Percentiles rank a stretch among this genome's conserved stretches.
phyloP scores from a whole-genome alignment of 179 eudicot species.

The Heliamphora pulchella region DNA sequence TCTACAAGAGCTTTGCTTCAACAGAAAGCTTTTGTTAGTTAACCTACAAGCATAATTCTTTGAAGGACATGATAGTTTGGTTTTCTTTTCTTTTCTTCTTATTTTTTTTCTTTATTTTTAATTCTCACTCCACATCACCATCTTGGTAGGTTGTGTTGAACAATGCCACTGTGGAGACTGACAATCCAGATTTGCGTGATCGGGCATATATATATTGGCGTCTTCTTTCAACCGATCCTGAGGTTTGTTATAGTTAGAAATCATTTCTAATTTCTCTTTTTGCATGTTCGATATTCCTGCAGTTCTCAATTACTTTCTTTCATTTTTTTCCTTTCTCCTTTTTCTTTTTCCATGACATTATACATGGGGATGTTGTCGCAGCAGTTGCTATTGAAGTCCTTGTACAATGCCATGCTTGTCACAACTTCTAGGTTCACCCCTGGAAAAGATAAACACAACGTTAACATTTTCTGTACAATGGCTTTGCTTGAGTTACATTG shows the following conservation, averaged over 20 bases:
- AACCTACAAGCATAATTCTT: too few species aligned
- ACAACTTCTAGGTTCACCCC: not conserved
- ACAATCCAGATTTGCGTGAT: slow-evolving; percentile 96
- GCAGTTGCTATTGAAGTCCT: not conserved
- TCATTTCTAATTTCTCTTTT: not conserved
- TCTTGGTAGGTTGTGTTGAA: slow-evolving; percentile 79
- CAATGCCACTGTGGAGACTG: slow-evolving; percentile 98
- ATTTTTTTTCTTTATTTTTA: not conserved
- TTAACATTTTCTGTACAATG: not conserved
- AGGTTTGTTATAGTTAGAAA: slow-evolving; percentile 39
- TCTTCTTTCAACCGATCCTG: slow-evolving; percentile 98
- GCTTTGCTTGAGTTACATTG: not conserved
- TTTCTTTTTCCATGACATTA: not conserved
- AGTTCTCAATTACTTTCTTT: not conserved
- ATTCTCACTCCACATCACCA: slow-evolving; percentile 7
- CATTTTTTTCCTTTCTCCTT: not conserved
- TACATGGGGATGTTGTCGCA: not conserved
- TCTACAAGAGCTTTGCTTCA: too few species aligned
- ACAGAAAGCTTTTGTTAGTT: too few species aligned
- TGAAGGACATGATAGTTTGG: too few species aligned
- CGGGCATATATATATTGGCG: slow-evolving; percentile 99
- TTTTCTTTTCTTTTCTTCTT: too few species aligned
- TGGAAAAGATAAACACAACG: not conserved
- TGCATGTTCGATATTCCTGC: not conserved
- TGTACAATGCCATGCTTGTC: slow-evolving; percentile 6